A percentile compares a stretch with the other conserved stretches of the same genome.
These are phyloP conservation scores for Paramecium biaurelia DNA, from an alignment of 73 alveolate species.

Conservation along the genomic window DNA sequence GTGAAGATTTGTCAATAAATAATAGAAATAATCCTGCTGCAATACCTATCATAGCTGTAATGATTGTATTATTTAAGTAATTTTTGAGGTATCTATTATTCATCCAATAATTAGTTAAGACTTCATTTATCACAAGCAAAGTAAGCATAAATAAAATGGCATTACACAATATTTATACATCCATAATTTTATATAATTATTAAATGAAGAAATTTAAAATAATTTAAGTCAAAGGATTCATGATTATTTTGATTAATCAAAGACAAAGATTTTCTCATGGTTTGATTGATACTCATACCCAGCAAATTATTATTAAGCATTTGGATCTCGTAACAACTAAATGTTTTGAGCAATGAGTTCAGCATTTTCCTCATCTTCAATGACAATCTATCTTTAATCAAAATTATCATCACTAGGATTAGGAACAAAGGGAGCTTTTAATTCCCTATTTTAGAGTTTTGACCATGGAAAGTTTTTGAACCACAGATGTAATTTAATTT, in stretches of 20 bases:
- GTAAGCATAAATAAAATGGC: constrained; percentile 34
- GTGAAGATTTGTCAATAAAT: not conserved
- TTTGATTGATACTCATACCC: constrained; percentile 33
- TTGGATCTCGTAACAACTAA: constrained; percentile 24
- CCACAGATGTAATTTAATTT: constrained; percentile 89
- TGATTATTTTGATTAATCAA: not conserved
- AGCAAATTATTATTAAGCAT: not conserved
- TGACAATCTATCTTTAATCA: constrained; percentile 57
- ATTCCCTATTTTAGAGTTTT: constrained; percentile 78
- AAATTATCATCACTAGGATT: constrained; percentile 54
- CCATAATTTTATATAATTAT: not conserved
- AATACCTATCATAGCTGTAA: constrained; percentile 1
- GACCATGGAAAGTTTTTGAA: constrained; percentile 87
- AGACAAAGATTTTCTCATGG: not conserved
- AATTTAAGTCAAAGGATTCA: not conserved
- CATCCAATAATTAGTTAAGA: not conserved
- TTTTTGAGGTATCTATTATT: not conserved
- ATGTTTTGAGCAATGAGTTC: constrained; percentile 34
- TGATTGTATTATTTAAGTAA: constrained; percentile 6
- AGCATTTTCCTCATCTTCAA: constrained; percentile 59
- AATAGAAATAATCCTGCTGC: not conserved
- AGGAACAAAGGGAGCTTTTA: constrained; percentile 81
- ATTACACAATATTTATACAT: not conserved
- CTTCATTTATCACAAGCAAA: constrained; percentile 27
- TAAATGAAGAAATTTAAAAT: not conserved